Conservation (phyloP, 1,284 basidiomycete genomes). For the Leccinum fuscescens region DNA sequence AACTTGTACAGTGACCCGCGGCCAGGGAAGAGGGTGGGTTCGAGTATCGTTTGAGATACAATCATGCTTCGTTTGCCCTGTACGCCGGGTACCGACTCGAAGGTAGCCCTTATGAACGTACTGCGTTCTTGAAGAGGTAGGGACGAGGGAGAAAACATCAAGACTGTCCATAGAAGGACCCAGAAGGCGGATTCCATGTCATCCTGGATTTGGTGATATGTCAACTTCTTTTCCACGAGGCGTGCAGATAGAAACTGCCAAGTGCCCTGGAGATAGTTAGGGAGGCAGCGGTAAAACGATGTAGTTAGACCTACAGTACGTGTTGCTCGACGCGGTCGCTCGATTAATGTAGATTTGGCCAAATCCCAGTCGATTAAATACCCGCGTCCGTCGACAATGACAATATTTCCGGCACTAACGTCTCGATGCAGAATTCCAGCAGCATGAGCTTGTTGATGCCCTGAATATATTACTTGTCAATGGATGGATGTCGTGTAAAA, state of each 20-base stretch:
- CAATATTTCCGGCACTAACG: neutral
- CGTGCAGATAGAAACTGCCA: neutral
- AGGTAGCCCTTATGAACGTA: neutral
- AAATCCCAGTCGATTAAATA: slow-evolving; percentile 1
- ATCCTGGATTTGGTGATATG: neutral
- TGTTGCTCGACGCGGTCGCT: neutral
- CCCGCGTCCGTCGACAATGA: neutral
- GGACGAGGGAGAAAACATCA: neutral
- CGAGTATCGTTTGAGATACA: neutral
- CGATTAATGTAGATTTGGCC: neutral
- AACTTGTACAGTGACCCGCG: neutral
- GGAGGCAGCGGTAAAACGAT: neutral
- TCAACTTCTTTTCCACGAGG: neutral
- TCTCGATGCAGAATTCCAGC: neutral
- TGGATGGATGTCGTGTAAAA: neutral
- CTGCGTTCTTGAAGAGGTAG: neutral
- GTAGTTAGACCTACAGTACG: neutral
- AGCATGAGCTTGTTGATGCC: neutral
- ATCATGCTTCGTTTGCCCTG: neutral
- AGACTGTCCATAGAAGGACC: neutral
- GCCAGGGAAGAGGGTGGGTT: neutral
- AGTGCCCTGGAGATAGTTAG: neutral
- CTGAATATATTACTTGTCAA: neutral
- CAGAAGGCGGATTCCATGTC: neutral
- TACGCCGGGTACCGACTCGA: neutral